Base-by-base conservation (phyloP, 345 rosid species). In the Eucalyptus sideroxylon region DNA sequence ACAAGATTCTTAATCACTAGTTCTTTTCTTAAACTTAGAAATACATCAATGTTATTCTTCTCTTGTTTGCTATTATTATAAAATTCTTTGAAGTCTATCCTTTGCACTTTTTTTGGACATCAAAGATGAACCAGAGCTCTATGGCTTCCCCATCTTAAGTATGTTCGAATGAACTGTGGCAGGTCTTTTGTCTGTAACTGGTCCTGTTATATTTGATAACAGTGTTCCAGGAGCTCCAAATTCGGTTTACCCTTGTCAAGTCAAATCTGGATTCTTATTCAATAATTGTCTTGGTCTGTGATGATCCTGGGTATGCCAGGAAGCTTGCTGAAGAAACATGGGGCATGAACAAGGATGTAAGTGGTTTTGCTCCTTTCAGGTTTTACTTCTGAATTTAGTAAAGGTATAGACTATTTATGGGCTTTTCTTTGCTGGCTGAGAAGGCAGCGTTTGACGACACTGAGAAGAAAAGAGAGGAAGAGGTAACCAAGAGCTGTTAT, bases 161-260 rank as follows among this genome's bases (percentile, higher is more conserved):
- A 98, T 92, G 99, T 96, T 62, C 98, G 99, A 50, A 90, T 89
- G 99, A 97, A 87, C 90, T 96, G 94, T 97, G 99, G 99, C 97
- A 96, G 98, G 99, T 97, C 93, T 26, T 59, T 59, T 59, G 16
- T 26, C n/a, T 59, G 90, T 88, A 65, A 89, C 69, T 34, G 80
- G 26, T 55, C 16, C 42, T 26, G 16, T n/a, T 44, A 42, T 88
- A 11, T 51, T 77, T 8, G 53, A 67, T 44, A 55, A 44, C 45
- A 37, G 86, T 11, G 53, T 7, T 90, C 72, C 56, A 12, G 40
- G 24, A 26, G 86, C 87, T 21, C 19, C 77, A 53, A 92, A 87
- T 89, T 50, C 7, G 24, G 10, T n/a, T 50, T 42, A 26, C 53
- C 44, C 56, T 15, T 51, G 72, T 88, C 92, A 95, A 99, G 99